A percentile compares a stretch with the other conserved stretches of the same genome.
phyloP scores from a whole-genome alignment of 345 rosid genomes.

The Dipteronia sinensis region DNA sequence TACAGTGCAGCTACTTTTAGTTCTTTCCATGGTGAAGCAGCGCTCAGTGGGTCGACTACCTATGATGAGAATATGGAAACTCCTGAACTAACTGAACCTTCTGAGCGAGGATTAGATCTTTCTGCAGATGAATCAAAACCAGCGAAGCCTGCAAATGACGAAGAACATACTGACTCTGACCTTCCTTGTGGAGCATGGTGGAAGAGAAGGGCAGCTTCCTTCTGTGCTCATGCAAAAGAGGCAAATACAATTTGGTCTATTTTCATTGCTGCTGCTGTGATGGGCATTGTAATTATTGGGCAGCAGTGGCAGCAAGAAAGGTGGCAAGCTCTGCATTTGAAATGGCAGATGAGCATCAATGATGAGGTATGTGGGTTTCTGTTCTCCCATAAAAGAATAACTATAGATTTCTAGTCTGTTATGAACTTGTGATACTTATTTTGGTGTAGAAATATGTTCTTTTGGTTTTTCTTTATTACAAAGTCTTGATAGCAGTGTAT shows the following conservation, averaged over 20 bases:
- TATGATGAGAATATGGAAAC: slow-evolving; percentile 37
- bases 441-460: neutral
- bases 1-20: slow-evolving; percentile 46
- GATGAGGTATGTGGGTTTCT: slow-evolving; percentile 54
- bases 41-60: slow-evolving; percentile 44
- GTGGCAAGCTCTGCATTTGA: slow-evolving; percentile 86
- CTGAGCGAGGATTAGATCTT: slow-evolving; percentile 33
- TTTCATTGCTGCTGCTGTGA: slow-evolving; percentile 88
- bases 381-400: neutral
- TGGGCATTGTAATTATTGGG: slow-evolving; percentile 92
- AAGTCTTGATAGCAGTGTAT: neutral
- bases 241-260: slow-evolving; percentile 91
- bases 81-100: slow-evolving; percentile 41
- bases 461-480: neutral
- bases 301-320: slow-evolving; percentile 97
- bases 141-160: slow-evolving; percentile 44
- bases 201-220: slow-evolving; percentile 80
- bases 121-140: slow-evolving; percentile 40
- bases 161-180: slow-evolving; percentile 35
- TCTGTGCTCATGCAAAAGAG: slow-evolving; percentile 77
- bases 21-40: slow-evolving; percentile 56
- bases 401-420: neutral
- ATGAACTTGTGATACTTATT: neutral
- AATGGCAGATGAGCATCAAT: slow-evolving; percentile 68
- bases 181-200: slow-evolving; percentile 95